Conservation (phyloP, 495 filamentous ascomycete genomes). For the Thermothielavioides terrestris region DNA sequence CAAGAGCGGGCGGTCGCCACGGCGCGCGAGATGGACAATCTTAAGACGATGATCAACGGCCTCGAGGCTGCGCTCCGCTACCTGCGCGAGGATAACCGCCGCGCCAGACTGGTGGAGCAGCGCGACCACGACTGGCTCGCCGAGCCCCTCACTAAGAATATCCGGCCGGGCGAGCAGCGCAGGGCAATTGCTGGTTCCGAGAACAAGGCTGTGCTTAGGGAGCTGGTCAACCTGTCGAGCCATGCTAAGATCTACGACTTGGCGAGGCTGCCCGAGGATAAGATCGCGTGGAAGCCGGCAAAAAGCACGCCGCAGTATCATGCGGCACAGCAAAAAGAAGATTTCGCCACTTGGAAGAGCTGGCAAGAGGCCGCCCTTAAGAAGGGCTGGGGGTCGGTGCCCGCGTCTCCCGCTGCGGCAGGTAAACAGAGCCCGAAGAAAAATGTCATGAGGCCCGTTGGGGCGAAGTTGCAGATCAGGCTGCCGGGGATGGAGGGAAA, state of each 20-base stretch:
- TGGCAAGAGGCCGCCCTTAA: constrained; percentile 32
- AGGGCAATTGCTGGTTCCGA: constrained; percentile 54
- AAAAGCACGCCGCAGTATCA: constrained; percentile 38
- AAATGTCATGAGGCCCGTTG: constrained; percentile 30
- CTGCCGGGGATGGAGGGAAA: constrained; percentile 33
- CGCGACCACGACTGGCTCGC: constrained; percentile 55
- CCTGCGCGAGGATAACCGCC: constrained; percentile 68
- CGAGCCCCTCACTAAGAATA: constrained; percentile 49
- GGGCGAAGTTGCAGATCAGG: constrained; percentile 40
- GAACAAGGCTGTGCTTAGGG: constrained; percentile 58
- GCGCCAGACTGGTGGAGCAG: constrained; percentile 53
- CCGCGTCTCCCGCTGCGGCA: constrained; percentile 13
- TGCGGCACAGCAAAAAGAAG: constrained; percentile 34
- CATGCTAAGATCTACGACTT: constrained; percentile 52
- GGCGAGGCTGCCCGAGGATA: constrained; percentile 39
- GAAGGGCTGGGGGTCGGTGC: constrained; percentile 30
- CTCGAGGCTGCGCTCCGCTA: constrained; percentile 71
- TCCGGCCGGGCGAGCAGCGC: constrained; percentile 45
- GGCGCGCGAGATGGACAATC: constrained; percentile 63
- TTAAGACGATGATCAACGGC: constrained; percentile 58
- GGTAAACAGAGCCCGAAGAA: constrained; percentile 8
- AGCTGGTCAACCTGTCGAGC: constrained; percentile 60
- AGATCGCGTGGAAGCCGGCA: constrained; percentile 40
- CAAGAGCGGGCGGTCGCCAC: constrained; percentile 56
- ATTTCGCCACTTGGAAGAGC: constrained; percentile 33